A percentile compares a stretch with the other conserved stretches of the same genome.
These are phyloP conservation scores for Rhizopogon roseolus DNA, from an alignment of 768 basidiomycete species.

Conservation along the genomic window DNA sequence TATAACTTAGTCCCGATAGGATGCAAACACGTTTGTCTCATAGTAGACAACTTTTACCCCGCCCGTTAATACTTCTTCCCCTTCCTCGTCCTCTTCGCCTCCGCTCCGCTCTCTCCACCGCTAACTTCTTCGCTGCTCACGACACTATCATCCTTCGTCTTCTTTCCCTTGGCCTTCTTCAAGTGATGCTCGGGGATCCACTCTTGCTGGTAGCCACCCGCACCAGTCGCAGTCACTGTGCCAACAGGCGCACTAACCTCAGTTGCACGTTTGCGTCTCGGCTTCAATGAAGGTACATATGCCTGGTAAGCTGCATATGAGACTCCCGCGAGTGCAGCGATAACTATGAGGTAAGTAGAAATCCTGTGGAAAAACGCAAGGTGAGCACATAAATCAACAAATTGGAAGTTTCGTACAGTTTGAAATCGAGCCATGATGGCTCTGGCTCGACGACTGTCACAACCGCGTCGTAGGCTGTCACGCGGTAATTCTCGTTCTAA, in stretches of 20 bases:
- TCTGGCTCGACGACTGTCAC: slow-evolving; percentile 80
- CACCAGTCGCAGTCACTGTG: slow-evolving; percentile 57
- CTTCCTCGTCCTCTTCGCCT: slow-evolving; percentile 37
- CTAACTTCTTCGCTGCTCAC: slow-evolving; percentile 67
- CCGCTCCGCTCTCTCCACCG: slow-evolving; percentile 61
- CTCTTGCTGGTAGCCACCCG: slow-evolving; percentile 77
- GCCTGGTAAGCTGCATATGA: slow-evolving; percentile 62
- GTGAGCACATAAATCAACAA: neutral
- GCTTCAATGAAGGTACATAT: slow-evolving; percentile 54
- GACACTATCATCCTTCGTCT: slow-evolving; percentile 38
- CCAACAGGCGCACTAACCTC: slow-evolving; percentile 51
- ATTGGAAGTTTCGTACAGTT: slow-evolving; percentile 50
- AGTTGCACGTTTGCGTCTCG: slow-evolving; percentile 36
- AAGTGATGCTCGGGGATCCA: slow-evolving; percentile 92
- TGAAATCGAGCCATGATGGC: slow-evolving; percentile 70
- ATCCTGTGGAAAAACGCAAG: slow-evolving; percentile 30
- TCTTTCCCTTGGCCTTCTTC: slow-evolving; percentile 54
- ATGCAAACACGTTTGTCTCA: neutral
- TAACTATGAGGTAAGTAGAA: slow-evolving; percentile 68
- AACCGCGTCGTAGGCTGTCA: slow-evolving; percentile 68
- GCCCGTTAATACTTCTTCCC: slow-evolving; percentile 41
- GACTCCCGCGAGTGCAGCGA: slow-evolving; percentile 56
- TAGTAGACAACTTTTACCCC: neutral
- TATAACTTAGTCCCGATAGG: slow-evolving; percentile 8
- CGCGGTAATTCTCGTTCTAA: slow-evolving; percentile 56